A percentile compares a stretch with the other conserved stretches of the same genome.
Evolutionary conservation across 148 eudicot species (phyloP).

Genomic region (Dysphania ambrosioides): DNA sequence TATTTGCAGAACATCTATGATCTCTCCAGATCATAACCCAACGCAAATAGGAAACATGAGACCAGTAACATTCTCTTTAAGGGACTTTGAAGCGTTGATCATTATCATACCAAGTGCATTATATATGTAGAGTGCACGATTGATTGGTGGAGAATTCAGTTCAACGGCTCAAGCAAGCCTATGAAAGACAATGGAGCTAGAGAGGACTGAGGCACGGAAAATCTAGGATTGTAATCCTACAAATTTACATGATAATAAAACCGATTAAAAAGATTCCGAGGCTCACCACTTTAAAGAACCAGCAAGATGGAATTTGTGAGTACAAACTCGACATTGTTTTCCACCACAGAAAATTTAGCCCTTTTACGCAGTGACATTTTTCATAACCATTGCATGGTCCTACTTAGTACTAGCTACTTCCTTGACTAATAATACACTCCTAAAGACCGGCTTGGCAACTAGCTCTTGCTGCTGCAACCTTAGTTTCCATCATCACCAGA

Average conservation of each 20-base stretch:
- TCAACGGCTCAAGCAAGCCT: background rate
- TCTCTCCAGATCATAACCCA: too few species aligned
- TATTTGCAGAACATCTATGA: too few species aligned
- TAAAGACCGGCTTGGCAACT: conserved; percentile 1
- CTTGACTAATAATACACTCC: conserved; percentile 13
- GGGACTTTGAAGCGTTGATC: too few species aligned
- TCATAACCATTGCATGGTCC: background rate
- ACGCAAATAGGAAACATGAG: too few species aligned
- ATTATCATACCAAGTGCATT: background rate
- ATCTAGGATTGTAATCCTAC: conserved; percentile 12
- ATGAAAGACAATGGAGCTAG: background rate
- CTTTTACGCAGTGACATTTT: conserved; percentile 16
- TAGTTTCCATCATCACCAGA: conserved; percentile 63
- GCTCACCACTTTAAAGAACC: conserved; percentile 33
- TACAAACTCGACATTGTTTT: conserved; percentile 17
- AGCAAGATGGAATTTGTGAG: conserved; percentile 23
- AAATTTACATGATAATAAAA: conserved; percentile 29
- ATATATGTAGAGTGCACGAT: background rate
- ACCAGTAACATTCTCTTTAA: too few species aligned
- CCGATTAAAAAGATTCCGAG: background rate
- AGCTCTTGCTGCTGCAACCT: background rate
- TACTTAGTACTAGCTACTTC: conserved; percentile 22
- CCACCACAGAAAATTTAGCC: conserved; percentile 34
- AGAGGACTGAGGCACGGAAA: background rate
- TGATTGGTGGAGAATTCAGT: background rate